Base-by-base conservation (phyloP, 1,139 yeast genomes). In the Lipomyces yarrowii region DNA sequence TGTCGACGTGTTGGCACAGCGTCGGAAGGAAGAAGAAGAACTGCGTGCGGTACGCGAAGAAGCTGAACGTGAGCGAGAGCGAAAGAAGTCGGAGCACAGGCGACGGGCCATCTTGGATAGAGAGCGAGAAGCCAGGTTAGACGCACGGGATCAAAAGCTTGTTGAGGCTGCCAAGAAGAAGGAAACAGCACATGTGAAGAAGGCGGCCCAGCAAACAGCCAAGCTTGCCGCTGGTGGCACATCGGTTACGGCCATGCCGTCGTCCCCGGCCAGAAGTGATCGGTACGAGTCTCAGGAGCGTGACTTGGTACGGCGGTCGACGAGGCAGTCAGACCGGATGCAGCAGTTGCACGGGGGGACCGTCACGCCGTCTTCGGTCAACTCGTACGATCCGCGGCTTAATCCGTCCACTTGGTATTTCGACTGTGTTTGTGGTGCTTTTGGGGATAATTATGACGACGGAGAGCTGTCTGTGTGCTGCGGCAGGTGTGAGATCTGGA, bases 401-500 rank as follows among this genome's bases (percentile, higher is more conserved):
- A 53, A 33, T 23, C 59, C 58, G 56, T 57, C 37, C 51, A 74
- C 73, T 13, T 80, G 83, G 82, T 72, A 75, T 48, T 80, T 80
- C 72, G 82, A 80, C 64, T 80, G 83, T 66, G 69, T 72, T 51
- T 80, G 83, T 69, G 82, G 82, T 15, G 74, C 75, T 15, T 73
- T 74, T 63, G 81, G 81, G 53, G 75, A 74, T 56, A 80, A 80
- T 69, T 79, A 76, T 68, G 83, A 80, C 59, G 82, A 79, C 65
- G 81, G 81, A 7, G 75, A 72, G 46, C 74, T 76, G 61, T 71
- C 77, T 54, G 77, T 80, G 33, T 76, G 75, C 56, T 80, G 83
- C 68, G 81, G 77, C 46, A 70, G 76, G 63, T 80, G 83, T 69
- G 76, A 74, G 26, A 77, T 81, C 61, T 80, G 83, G 83, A 77